Conservation (phyloP, 805 yeast genomes). For the Kodamaea kakaduensis region DNA sequence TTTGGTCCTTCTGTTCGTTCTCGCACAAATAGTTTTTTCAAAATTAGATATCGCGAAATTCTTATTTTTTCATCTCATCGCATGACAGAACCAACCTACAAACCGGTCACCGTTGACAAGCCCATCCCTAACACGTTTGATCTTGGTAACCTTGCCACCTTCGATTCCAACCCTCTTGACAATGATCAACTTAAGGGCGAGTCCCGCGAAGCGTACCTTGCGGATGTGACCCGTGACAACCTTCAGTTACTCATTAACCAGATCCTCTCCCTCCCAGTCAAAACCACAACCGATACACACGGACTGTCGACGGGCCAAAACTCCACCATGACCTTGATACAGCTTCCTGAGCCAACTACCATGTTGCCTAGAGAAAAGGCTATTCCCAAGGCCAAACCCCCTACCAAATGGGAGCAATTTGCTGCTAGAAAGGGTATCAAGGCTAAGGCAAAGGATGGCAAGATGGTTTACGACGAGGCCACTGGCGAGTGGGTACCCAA, state of each 20-base stretch:
- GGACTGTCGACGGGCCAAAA: slow-evolving; percentile 57
- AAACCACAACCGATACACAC: slow-evolving; percentile 74
- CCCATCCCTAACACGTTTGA: slow-evolving; percentile 87
- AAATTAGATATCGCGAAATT: too few relatives aligned
- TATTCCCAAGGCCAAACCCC: slow-evolving; percentile 86
- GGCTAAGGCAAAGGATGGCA: slow-evolving; percentile 85
- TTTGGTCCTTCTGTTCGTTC: too few relatives aligned
- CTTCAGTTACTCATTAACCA: slow-evolving; percentile 90
- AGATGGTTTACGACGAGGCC: slow-evolving; percentile 84
- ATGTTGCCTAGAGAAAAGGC: slow-evolving; percentile 92
- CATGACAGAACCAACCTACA: slow-evolving; percentile 24
- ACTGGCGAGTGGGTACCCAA: slow-evolving; percentile 94
- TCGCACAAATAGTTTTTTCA: not conserved
- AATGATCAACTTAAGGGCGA: slow-evolving; percentile 48
- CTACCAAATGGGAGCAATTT: slow-evolving; percentile 94
- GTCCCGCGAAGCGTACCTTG: slow-evolving; percentile 60
- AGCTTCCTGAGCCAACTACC: slow-evolving; percentile 79
- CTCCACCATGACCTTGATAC: slow-evolving; percentile 76
- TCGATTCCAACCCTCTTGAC: slow-evolving; percentile 85
- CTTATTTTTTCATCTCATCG: slow-evolving; percentile 5
- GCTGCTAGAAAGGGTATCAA: slow-evolving; percentile 94
- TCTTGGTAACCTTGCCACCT: slow-evolving; percentile 85
- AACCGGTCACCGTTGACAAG: slow-evolving; percentile 86
- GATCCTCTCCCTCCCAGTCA: slow-evolving; percentile 82
- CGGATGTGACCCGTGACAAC: slow-evolving; percentile 77